Evolutionary conservation across 805 yeast species (phyloP).

Genomic region (Spathaspora sp.): DNA sequence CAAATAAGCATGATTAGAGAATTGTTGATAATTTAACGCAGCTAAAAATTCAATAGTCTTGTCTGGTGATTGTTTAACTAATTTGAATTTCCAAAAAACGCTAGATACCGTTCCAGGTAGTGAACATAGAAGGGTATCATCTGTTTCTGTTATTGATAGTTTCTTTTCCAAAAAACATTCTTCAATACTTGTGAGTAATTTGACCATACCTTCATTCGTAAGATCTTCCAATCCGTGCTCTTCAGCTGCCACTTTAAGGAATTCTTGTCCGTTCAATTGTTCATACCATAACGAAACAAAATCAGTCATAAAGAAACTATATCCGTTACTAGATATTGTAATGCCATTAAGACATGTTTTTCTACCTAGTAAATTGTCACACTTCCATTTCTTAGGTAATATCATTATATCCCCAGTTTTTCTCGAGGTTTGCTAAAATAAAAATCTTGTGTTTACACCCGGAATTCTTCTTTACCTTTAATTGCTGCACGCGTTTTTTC

Average conservation of each 20-base stretch:
- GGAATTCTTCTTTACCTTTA: too few species aligned
- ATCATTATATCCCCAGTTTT: neutral
- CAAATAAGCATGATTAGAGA: slow-evolving; percentile 18
- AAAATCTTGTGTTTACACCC: too few species aligned
- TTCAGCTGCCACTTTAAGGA: slow-evolving; percentile 16
- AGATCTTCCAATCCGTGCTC: slow-evolving; percentile 20
- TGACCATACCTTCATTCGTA: neutral
- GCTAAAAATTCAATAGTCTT: slow-evolving; percentile 14
- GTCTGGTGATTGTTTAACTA: slow-evolving; percentile 7
- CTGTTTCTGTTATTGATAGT: neutral
- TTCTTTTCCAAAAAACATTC: neutral
- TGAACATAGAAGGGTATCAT: neutral
- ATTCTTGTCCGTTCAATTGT: slow-evolving; percentile 10
- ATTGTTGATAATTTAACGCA: slow-evolving; percentile 17
- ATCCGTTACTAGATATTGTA: slow-evolving; percentile 7
- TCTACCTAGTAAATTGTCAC: neutral
- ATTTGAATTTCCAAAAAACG: slow-evolving; percentile 19
- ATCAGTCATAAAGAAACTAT: slow-evolving; percentile 23
- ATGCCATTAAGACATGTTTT: slow-evolving; percentile 13
- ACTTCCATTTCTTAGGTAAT: slow-evolving; percentile 12
- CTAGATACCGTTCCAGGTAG: slow-evolving; percentile 8
- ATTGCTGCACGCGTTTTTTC: neutral
- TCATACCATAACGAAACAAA: slow-evolving; percentile 26
- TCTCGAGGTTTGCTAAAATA: neutral
- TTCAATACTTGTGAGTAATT: neutral